Conservation (phyloP, 2,329 filamentous ascomycete genomes). For the Diaporthe aspalathi region DNA sequence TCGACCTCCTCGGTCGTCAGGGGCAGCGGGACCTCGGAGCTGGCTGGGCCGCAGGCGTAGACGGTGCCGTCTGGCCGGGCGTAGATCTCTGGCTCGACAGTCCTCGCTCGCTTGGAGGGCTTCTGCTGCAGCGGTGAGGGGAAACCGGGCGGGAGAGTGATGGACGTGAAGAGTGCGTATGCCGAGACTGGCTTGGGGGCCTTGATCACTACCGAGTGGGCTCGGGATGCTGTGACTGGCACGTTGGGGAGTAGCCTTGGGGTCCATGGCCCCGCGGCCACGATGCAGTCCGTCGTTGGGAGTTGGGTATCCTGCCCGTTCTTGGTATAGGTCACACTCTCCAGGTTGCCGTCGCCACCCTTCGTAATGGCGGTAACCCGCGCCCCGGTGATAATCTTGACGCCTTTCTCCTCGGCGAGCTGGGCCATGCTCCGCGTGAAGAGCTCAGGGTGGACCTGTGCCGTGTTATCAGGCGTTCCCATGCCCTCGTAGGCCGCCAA, state of each 20-base stretch:
- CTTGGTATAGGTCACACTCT: slow-evolving; percentile 39
- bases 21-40: slow-evolving; percentile 72
- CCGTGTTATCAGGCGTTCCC: slow-evolving; percentile 69
- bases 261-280: slow-evolving; percentile 61
- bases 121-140: slow-evolving; percentile 45
- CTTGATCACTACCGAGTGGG: slow-evolving; percentile 59
- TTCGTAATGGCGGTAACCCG: slow-evolving; percentile 45
- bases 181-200: slow-evolving; percentile 59
- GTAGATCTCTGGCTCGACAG: slow-evolving; percentile 80
- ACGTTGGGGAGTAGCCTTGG: slow-evolving; percentile 55
- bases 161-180: slow-evolving; percentile 78
- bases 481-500: slow-evolving; percentile 54
- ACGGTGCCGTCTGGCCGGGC: slow-evolving; percentile 79
- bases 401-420: slow-evolving; percentile 72
- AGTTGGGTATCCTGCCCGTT: slow-evolving; percentile 41
- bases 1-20: slow-evolving; percentile 70
- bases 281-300: slow-evolving; percentile 47
- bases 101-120: slow-evolving; percentile 48
- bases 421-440: slow-evolving; percentile 80
- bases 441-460: slow-evolving; percentile 81
- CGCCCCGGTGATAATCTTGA: slow-evolving; percentile 58
- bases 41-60: slow-evolving; percentile 79
- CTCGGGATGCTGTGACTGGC: slow-evolving; percentile 55
- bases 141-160: slow-evolving; percentile 69
- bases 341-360: slow-evolving; percentile 41